phyloP scores from a whole-genome alignment of 768 basidiomycete species.

The Dentipellis sp. region DNA sequence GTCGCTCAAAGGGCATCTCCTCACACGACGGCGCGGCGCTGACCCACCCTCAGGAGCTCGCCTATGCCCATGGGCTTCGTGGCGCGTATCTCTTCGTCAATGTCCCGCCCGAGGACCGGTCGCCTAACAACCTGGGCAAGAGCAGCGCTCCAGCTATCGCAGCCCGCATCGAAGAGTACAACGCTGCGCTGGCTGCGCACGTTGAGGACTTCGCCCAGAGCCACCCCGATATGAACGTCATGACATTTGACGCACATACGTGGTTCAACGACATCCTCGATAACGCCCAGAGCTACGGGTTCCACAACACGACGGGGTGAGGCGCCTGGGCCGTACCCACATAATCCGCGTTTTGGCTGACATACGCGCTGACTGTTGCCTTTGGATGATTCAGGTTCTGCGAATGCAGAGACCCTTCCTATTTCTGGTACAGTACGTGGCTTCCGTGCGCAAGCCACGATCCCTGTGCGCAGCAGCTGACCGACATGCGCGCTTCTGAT shows the following conservation, averaged over 20 bases:
- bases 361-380: not conserved
- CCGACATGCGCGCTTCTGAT: not conserved
- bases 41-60: slow-evolving; percentile 26
- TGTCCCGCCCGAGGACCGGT: slow-evolving; percentile 44
- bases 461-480: not conserved
- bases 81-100: slow-evolving; percentile 43
- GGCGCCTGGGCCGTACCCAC: slow-evolving; percentile 4
- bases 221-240: slow-evolving; percentile 31
- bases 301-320: slow-evolving; percentile 40
- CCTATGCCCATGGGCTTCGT: slow-evolving; percentile 30
- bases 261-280: slow-evolving; percentile 41
- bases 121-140: slow-evolving; percentile 29
- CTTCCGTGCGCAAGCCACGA: not conserved
- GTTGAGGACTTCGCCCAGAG: slow-evolving; percentile 25
- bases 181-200: slow-evolving; percentile 29
- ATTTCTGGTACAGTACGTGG: slow-evolving; percentile 47
- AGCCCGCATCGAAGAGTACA: slow-evolving; percentile 28
- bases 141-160: slow-evolving; percentile 12
- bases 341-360: not conserved
- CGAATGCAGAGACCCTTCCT: slow-evolving; percentile 36
- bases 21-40: not conserved
- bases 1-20: too few species aligned
- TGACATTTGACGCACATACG: slow-evolving; percentile 41
- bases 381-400: slow-evolving; percentile 30
- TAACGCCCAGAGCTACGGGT: slow-evolving; percentile 30